Evolutionary conservation across 75 land plant genomes (phyloP).

Genomic region (Sequoia sempervirens): DNA sequence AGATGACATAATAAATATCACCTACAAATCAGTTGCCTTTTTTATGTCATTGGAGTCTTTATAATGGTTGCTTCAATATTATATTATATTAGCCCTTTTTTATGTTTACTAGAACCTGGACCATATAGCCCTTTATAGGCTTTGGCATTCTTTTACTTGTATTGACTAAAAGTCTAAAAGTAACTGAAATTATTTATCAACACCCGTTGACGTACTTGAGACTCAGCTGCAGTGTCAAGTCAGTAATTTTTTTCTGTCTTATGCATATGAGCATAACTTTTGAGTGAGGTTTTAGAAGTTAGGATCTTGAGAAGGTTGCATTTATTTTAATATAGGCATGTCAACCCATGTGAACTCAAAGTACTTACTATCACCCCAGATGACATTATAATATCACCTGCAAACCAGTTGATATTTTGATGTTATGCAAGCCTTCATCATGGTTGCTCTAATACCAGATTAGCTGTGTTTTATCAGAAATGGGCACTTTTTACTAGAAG

Average conservation of each 20-base stretch:
- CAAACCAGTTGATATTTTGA: not conserved
- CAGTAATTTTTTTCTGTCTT: not conserved
- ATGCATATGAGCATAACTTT: not conserved
- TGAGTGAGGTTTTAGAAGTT: not conserved
- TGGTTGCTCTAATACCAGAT: not conserved
- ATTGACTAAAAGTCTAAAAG: not conserved
- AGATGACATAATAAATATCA: too few relatives aligned
- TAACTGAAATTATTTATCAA: conserved; percentile 25
- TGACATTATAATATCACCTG: not conserved
- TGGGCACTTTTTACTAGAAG: too few relatives aligned
- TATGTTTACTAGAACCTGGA: not conserved
- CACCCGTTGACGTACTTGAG: conserved; percentile 82
- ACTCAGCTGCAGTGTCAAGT: conserved; percentile 89
- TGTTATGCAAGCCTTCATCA: not conserved
- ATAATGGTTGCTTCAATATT: not conserved
- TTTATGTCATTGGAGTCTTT: not conserved
- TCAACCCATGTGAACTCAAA: not conserved
- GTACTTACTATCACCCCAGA: not conserved
- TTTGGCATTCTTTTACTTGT: not conserved
- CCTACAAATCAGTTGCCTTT: not conserved
- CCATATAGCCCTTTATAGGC: not conserved
- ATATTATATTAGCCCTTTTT: not conserved
- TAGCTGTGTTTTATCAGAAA: not conserved
- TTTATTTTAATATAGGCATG: not conserved
- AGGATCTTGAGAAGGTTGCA: not conserved